Conservation (phyloP, 2,329 filamentous ascomycete genomes). For the Aspergillus aculeatinus region DNA sequence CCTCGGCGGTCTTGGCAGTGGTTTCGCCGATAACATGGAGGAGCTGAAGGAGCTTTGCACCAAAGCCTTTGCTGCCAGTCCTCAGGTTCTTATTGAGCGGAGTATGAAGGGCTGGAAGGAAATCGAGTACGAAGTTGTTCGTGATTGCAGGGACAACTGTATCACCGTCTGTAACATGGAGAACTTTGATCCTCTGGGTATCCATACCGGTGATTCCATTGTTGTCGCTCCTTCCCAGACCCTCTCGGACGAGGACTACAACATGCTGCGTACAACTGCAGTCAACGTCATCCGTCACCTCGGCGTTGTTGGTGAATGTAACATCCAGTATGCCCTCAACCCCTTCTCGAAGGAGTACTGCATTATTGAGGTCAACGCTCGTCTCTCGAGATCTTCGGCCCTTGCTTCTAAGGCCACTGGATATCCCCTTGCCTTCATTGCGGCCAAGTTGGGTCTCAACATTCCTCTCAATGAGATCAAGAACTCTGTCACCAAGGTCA, state of each 20-base stretch:
- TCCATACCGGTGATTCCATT: constrained; percentile 97
- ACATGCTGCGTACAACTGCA: constrained; percentile 96
- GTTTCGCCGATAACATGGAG: constrained; percentile 84
- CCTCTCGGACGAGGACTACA: constrained; percentile 95
- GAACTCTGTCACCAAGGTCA: constrained; percentile 93
- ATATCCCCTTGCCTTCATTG: constrained; percentile 93
- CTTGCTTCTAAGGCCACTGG: constrained; percentile 96
- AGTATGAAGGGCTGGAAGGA: constrained; percentile 99
- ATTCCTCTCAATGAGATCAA: constrained; percentile 95
- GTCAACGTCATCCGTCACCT: constrained; percentile 97
- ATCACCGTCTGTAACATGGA: constrained; percentile 99
- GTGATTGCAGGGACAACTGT: constrained; percentile 94
- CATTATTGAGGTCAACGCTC: constrained; percentile 98
- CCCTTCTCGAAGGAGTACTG: constrained; percentile 95
- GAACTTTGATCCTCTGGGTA: constrained; percentile 97
- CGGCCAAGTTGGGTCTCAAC: constrained; percentile 90
- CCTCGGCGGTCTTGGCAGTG: constrained; percentile 89
- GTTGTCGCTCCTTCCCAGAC: constrained; percentile 97
- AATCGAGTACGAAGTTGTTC: constrained; percentile 97
- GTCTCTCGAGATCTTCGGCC: constrained; percentile 91
- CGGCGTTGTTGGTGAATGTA: constrained; percentile 96
- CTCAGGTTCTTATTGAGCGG: constrained; percentile 92
- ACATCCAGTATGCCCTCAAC: constrained; percentile 97
- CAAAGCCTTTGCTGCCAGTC: constrained; percentile 91
- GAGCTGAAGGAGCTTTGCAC: constrained; percentile 85